These are phyloP conservation scores for Fusarium tuaranense DNA, from an alignment of 2,329 filamentous ascomycete genomes.

Conservation along the genomic window DNA sequence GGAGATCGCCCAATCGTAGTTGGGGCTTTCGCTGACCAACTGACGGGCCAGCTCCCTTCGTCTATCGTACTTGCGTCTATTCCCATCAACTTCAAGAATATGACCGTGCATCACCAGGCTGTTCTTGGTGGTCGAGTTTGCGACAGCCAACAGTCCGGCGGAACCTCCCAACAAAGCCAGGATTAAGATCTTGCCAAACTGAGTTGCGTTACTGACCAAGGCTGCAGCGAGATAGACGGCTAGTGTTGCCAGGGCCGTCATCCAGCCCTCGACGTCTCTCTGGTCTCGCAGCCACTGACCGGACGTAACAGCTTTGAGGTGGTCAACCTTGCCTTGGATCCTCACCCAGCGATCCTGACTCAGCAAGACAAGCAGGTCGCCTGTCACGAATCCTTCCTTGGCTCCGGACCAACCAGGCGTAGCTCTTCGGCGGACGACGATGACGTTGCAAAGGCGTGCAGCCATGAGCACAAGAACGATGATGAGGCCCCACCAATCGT, in stretches of 20 bases:
- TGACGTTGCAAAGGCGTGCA: background rate
- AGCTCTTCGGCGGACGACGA: background rate
- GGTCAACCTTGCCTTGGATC: background rate
- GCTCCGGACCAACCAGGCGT: background rate
- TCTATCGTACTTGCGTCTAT: background rate
- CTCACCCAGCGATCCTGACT: background rate
- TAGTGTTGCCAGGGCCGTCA: background rate
- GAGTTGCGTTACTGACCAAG: background rate
- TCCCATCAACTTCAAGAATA: background rate
- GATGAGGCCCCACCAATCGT: background rate
- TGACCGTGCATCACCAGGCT: background rate
- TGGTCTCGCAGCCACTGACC: background rate
- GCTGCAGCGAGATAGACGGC: background rate
- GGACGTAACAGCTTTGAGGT: background rate
- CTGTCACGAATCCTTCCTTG: background rate
- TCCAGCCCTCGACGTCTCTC: background rate
- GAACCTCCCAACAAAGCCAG: background rate
- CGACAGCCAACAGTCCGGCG: background rate
- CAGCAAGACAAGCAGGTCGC: background rate
- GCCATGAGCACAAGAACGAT: background rate
- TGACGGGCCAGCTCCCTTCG: background rate
- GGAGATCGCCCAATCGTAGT: background rate
- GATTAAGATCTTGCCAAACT: background rate
- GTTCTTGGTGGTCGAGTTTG: background rate
- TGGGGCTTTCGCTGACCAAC: background rate